Evolutionary conservation across 306 rosid genomes (phyloP).

Genomic region (Ormosia emarginata): DNA sequence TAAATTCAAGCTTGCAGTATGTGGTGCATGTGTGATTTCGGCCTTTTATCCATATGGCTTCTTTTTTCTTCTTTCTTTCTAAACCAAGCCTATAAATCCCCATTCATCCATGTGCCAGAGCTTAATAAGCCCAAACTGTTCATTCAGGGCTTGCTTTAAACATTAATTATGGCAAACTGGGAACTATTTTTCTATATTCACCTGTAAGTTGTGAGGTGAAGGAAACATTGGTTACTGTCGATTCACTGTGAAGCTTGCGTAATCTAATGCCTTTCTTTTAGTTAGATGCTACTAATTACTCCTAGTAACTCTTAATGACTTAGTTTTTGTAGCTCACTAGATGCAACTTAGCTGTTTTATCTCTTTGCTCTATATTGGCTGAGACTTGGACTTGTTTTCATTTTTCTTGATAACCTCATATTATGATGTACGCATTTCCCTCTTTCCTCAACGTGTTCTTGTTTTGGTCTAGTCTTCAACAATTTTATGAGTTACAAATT

Average conservation of each 20-base stretch:
- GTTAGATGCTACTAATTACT: background rate
- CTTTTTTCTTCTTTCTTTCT: background rate
- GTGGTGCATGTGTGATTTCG: background rate
- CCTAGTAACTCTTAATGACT: background rate
- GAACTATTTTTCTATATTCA: background rate
- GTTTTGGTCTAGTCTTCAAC: background rate
- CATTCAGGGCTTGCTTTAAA: background rate
- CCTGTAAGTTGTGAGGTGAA: background rate
- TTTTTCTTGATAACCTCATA: background rate
- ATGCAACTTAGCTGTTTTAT: background rate
- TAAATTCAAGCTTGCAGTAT: background rate
- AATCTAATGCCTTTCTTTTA: background rate
- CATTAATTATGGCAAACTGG: background rate
- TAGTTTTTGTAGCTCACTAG: background rate
- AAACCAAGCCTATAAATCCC: too few species aligned
- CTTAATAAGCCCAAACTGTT: too few species aligned
- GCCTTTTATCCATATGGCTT: background rate
- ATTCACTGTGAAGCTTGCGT: background rate
- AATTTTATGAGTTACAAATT: background rate
- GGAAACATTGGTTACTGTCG: background rate
- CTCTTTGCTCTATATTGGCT: background rate
- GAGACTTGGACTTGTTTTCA: background rate
- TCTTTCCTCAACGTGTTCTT: background rate
- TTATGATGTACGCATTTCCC: background rate
- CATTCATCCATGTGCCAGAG: too few species aligned